Conservation (phyloP, 2,329 filamentous ascomycete genomes). For the Sclerotinia trifoliorum region DNA sequence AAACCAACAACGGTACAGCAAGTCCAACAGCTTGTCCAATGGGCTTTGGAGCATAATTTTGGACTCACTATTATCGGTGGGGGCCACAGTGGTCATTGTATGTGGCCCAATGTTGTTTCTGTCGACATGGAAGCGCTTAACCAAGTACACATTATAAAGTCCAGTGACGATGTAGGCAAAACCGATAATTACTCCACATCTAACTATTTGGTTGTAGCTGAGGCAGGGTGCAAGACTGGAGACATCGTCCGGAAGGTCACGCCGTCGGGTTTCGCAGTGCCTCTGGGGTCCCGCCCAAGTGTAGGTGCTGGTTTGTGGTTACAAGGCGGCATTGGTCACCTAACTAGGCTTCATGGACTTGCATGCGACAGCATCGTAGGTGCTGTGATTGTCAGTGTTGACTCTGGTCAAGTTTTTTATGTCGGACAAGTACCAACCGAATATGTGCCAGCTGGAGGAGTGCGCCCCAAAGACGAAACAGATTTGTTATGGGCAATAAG, state of each 20-base stretch:
- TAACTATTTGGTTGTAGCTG: conserved; percentile 49
- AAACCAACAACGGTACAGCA: conserved; percentile 49
- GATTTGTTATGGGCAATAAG: conserved; percentile 33
- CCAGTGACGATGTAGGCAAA: conserved; percentile 23
- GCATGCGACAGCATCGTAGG: conserved; percentile 60
- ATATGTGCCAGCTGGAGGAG: conserved; percentile 27
- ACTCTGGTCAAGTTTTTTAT: conserved; percentile 48
- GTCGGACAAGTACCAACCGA: conserved; percentile 45
- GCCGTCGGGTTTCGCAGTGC: conserved; percentile 52
- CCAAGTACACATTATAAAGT: conserved; percentile 46
- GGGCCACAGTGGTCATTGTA: conserved; percentile 59
- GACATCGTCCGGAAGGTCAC: conserved; percentile 50
- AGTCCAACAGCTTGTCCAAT: conserved; percentile 55
- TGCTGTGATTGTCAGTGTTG: conserved; percentile 55
- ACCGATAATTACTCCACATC: conserved; percentile 27
- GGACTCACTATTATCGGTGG: conserved; percentile 55
- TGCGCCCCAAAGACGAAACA: conserved; percentile 28
- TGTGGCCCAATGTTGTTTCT: conserved; percentile 51
- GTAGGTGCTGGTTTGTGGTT: conserved; percentile 63
- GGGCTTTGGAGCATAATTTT: conserved; percentile 50
- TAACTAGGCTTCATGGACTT: conserved; percentile 48
- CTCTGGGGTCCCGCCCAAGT: conserved; percentile 60
- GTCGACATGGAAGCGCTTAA: conserved; percentile 60
- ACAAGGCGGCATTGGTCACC: conserved; percentile 59
- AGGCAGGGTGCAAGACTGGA: conserved; percentile 55